Evolutionary conservation across 345 rosid genomes (phyloP).

Genomic region (Euclidium syriacum): DNA sequence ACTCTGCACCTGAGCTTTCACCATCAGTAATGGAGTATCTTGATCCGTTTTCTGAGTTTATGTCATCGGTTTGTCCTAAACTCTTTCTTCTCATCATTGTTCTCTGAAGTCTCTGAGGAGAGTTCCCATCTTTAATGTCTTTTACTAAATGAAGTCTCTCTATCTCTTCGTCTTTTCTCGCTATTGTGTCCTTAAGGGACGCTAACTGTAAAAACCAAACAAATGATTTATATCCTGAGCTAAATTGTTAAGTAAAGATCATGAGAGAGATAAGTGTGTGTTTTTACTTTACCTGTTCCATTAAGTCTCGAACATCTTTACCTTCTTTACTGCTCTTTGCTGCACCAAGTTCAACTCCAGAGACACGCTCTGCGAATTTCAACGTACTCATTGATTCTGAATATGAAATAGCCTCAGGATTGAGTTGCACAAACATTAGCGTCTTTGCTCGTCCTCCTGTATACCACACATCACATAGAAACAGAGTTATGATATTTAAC

Average conservation of each 20-base stretch:
- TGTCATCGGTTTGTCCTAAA: conserved; percentile 32
- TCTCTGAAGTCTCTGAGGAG: conserved; percentile 28
- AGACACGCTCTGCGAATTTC: conserved; percentile 95
- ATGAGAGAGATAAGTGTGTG: not conserved
- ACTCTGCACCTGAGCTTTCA: conserved; percentile 34
- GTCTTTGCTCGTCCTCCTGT: conserved; percentile 98
- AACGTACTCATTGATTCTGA: conserved; percentile 77
- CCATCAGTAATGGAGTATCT: conserved; percentile 28
- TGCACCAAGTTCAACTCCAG: conserved; percentile 95
- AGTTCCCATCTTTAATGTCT: too few species aligned
- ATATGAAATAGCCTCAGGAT: conserved; percentile 73
- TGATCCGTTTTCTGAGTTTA: conserved; percentile 28
- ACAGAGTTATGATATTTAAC: not conserved
- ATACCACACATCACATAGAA: not conserved
- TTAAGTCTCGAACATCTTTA: conserved; percentile 69
- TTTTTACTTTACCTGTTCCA: conserved; percentile 69
- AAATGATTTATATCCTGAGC: not conserved
- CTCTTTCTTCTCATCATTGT: conserved; percentile 23
- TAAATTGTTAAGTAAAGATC: not conserved
- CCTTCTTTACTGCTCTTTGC: conserved; percentile 84
- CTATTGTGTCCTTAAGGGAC: conserved; percentile 74
- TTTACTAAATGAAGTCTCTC: conserved; percentile 63
- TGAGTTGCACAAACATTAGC: conserved; percentile 94
- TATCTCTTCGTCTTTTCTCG: conserved; percentile 81
- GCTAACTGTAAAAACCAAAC: conserved; percentile 47